A percentile compares a stretch with the other conserved stretches of the same genome.
Conservation (phyloP, 805 yeast species). For the Starmerella vaccinii region DNA sequence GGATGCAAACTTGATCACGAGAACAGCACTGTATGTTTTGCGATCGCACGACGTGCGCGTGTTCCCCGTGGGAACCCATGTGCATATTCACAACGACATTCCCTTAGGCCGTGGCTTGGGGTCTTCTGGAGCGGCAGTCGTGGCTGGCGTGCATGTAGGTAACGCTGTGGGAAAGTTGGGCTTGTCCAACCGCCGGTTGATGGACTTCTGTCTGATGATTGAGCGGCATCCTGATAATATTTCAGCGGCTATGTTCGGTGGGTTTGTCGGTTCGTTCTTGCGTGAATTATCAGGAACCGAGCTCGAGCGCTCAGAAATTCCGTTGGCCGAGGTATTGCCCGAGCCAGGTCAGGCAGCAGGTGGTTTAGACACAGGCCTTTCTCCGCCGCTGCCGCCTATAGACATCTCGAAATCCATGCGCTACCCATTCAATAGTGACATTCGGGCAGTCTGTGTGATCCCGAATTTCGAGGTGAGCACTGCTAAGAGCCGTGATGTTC, state of each 20-base stretch:
- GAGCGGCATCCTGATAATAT: slow-evolving; percentile 98
- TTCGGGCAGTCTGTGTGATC: slow-evolving; percentile 81
- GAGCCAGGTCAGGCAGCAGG: slow-evolving; percentile 46
- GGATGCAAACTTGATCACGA: slow-evolving; percentile 75
- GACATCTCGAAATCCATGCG: slow-evolving; percentile 82
- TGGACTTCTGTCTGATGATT: slow-evolving; percentile 92
- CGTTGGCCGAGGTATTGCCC: slow-evolving; percentile 75
- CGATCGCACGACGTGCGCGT: slow-evolving; percentile 65
- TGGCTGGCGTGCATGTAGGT: slow-evolving; percentile 88
- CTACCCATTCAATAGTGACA: slow-evolving; percentile 69
- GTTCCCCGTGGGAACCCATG: slow-evolving; percentile 75
- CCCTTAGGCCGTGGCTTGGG: slow-evolving; percentile 97
- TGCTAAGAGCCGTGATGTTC: slow-evolving; percentile 78
- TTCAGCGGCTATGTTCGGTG: slow-evolving; percentile 98
- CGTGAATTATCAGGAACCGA: slow-evolving; percentile 69
- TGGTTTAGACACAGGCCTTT: slow-evolving; percentile 54
- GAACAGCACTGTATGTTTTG: slow-evolving; percentile 83
- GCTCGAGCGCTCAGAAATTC: slow-evolving; percentile 65
- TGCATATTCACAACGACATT: slow-evolving; percentile 79
- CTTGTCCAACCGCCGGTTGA: slow-evolving; percentile 66
- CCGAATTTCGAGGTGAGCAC: slow-evolving; percentile 94
- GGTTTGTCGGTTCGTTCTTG: slow-evolving; percentile 91
- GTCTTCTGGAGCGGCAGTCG: slow-evolving; percentile 96
- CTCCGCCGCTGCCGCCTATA: slow-evolving; percentile 73
- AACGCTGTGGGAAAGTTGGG: slow-evolving; percentile 69